Evolutionary conservation across 306 rosid species (phyloP), one percentile per base, ranked within the genome.

Genomic region (Begonia loranthoides): DNA sequence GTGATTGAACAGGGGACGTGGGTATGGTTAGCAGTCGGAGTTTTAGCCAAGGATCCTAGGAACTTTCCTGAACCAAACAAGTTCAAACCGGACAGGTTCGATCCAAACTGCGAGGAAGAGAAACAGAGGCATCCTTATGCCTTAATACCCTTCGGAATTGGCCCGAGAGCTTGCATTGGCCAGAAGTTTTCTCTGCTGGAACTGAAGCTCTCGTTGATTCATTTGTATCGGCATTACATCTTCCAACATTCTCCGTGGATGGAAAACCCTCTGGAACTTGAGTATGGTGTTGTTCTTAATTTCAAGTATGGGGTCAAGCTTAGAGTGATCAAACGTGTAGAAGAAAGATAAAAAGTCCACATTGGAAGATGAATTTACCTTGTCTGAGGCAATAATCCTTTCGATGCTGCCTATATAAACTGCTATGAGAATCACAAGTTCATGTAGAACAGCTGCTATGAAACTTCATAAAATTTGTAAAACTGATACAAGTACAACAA

Each of bases 1-100:
- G 28, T 50, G 36, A 34, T 13, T 56, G 67, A 59, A 62, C 75
- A 90, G 99, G 95, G 99, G 1, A 82, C 95, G 17, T 90, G 99
- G 99, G 92, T 90, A 10, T 90, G 99, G 99, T 62, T 86, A 57
- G 88, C 96, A 3, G 85, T 65, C 13, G 99, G 99, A 57, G 96
- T 83, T 58, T 65, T 86, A 61, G 87, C 95, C 6, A 90, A 90
- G 63, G 99, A 90, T 59, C 87, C 94, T 5, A 76, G 12, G 56
- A 74, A 82, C 62, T 86, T 83, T 69, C 82, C 93, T 4, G 99
- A 86, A 70, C 99, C 99, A 60, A 88, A 86, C 12, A 78, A 80
- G 78, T 90, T 90, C 73, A 82, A 58, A 63, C 99, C 96, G 10
- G 94, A 83, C 73, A 78, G 99, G 69, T 90, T 90, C 66, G 92